Percentiles rank a stretch among this genome's conserved stretches.
Evolutionary conservation across 2,329 filamentous ascomycete genomes (phyloP).

Genomic region (Beauveria rudraprayagi): DNA sequence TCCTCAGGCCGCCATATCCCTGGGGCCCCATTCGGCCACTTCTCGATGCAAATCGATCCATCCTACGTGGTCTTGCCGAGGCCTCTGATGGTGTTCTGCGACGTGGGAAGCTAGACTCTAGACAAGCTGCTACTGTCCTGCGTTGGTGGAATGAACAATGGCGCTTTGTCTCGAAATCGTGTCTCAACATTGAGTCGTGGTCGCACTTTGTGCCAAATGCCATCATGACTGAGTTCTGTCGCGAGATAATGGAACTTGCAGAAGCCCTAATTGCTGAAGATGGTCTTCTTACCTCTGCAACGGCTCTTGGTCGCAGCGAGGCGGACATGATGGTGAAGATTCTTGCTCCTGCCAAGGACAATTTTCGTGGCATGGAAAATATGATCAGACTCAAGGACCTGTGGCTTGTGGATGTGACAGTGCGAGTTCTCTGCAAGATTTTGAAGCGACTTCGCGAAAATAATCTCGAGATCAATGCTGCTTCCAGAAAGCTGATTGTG

Average conservation of each 20-base stretch:
- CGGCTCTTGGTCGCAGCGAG: constrained; percentile 25
- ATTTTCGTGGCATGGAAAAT: constrained; percentile 64
- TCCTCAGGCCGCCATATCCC: constrained; percentile 30
- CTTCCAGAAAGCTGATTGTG: constrained; percentile 52
- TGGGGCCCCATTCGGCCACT: constrained; percentile 52
- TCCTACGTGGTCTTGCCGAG: constrained; percentile 50
- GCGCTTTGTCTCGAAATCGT: constrained; percentile 72
- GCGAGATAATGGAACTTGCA: constrained; percentile 90
- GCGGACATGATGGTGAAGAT: constrained; percentile 32
- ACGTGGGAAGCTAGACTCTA: constrained; percentile 45
- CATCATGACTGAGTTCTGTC: constrained; percentile 84
- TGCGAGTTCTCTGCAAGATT: constrained; percentile 76
- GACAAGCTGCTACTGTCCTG: constrained; percentile 59
- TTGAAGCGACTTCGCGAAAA: constrained; percentile 73
- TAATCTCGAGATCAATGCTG: constrained; percentile 58
- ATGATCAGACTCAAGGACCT: constrained; percentile 87
- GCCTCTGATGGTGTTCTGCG: constrained; percentile 47
- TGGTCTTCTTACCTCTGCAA: constrained; percentile 67
- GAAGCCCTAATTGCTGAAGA: constrained; percentile 80
- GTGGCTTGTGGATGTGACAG: constrained; percentile 75
- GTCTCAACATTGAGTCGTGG: constrained; percentile 78
- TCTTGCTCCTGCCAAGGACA: constrained; percentile 31
- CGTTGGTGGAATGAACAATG: constrained; percentile 81
- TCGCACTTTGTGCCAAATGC: constrained; percentile 65
- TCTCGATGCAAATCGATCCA: constrained; percentile 48